Percentiles rank a stretch among this genome's conserved stretches.
Conservation (phyloP, 495 filamentous ascomycete genomes). For the Staphylotrichum longicolle region DNA sequence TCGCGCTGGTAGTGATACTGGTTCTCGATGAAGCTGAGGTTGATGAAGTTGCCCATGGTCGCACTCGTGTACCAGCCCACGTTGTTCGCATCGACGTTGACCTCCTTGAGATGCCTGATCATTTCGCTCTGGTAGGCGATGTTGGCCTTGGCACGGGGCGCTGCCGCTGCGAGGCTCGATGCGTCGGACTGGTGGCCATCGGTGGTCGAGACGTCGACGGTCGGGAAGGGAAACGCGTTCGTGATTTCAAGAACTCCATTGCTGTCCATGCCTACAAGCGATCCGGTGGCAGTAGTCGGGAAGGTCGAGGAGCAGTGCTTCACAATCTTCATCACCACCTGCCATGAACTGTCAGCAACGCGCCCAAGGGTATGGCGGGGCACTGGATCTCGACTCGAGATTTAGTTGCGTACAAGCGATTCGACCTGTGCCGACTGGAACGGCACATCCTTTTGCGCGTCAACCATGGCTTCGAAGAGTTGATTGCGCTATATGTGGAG, state of each 20-base stretch:
- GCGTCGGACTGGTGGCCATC: constrained; percentile 80
- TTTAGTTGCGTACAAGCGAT: constrained; percentile 59
- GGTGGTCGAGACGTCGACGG: constrained; percentile 65
- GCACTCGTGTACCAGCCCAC: constrained; percentile 98
- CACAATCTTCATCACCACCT: constrained; percentile 97
- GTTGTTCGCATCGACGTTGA: constrained; percentile 97
- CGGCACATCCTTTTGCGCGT: constrained; percentile 57
- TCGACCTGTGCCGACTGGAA: constrained; percentile 80
- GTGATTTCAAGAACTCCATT: constrained; percentile 83
- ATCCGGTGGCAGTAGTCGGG: constrained; percentile 86
- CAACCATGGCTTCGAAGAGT: constrained; percentile 39
- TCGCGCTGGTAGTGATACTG: constrained; percentile 96
- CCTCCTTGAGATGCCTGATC: constrained; percentile 92
- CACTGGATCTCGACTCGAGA: not conserved
- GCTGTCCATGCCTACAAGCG: constrained; percentile 89
- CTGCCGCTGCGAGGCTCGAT: constrained; percentile 76
- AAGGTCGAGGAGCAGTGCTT: constrained; percentile 86
- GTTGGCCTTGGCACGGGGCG: constrained; percentile 89
- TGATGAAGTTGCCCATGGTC: constrained; percentile 98
- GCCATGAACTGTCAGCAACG: constrained; percentile 23
- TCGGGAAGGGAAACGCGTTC: constrained; percentile 92
- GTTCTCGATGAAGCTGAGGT: constrained; percentile 92
- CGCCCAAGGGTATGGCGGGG: constrained; percentile 26
- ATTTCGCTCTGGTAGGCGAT: constrained; percentile 90
- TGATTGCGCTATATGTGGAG: constrained; percentile 13